These are phyloP conservation scores for Dentipellis sp. DNA, from an alignment of 768 basidiomycete genomes.

Conservation along the genomic window DNA sequence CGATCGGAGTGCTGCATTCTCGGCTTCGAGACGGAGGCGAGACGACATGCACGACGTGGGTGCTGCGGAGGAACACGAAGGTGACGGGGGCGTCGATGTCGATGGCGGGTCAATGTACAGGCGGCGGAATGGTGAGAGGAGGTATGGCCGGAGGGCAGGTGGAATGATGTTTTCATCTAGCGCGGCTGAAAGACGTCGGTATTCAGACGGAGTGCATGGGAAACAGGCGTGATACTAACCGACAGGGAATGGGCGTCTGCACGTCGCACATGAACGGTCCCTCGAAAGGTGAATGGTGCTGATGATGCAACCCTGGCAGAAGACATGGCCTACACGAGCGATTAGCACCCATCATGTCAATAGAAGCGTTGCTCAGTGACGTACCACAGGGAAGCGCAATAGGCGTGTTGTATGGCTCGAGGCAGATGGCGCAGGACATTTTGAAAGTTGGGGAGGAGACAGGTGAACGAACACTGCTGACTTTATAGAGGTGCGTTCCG, in stretches of 20 bases:
- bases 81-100: neutral
- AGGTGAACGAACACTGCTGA: too few relatives aligned
- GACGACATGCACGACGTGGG: neutral
- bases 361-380: neutral
- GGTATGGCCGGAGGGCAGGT: conserved; percentile 7
- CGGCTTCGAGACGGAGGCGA: conserved; percentile 6
- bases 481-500: too few relatives aligned
- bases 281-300: neutral
- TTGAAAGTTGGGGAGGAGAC: neutral
- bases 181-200: neutral
- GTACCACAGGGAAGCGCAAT: conserved; percentile 11
- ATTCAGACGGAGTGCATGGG: neutral
- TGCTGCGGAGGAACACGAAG: neutral
- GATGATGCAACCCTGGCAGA: neutral
- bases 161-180: neutral
- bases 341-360: too few relatives aligned
- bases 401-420: conserved; percentile 7
- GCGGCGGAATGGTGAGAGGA: conserved; percentile 12
- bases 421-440: conserved; percentile 14
- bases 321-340: neutral
- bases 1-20: conserved; percentile 7
- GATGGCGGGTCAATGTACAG: conserved; percentile 6
- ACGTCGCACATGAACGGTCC: neutral
- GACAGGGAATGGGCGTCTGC: neutral
- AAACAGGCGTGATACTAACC: neutral